A percentile compares a stretch with the other conserved stretches of the same genome.
Conservation (phyloP, 768 basidiomycete genomes). For the Coprinopsis sp. region DNA sequence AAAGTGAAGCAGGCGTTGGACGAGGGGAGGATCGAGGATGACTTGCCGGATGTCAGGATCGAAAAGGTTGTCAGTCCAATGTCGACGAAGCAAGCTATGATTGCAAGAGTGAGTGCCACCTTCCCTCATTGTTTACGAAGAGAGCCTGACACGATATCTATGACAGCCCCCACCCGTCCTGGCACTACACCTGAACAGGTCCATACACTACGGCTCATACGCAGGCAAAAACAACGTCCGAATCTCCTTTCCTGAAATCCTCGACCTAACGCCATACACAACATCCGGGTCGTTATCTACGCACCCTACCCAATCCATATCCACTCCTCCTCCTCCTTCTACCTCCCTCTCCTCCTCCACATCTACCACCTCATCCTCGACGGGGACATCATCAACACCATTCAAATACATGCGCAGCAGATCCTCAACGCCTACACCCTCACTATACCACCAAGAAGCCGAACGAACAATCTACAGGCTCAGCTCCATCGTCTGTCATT, state of each 20-base stretch:
- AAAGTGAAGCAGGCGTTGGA: slow-evolving; percentile 61
- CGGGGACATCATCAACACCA: slow-evolving; percentile 14
- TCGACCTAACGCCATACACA: slow-evolving; percentile 86
- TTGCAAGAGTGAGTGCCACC: slow-evolving; percentile 64
- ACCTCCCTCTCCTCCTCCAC: slow-evolving; percentile 15
- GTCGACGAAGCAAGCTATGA: slow-evolving; percentile 89
- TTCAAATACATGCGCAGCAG: slow-evolving; percentile 30
- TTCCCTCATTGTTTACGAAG: background rate
- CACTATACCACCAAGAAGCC: slow-evolving; percentile 35
- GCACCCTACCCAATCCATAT: slow-evolving; percentile 65
- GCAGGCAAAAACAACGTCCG: slow-evolving; percentile 82
- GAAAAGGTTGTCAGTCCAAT: slow-evolving; percentile 71
- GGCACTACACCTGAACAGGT: slow-evolving; percentile 88
- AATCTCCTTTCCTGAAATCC: slow-evolving; percentile 78
- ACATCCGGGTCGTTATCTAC: slow-evolving; percentile 77
- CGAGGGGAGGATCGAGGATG: slow-evolving; percentile 77
- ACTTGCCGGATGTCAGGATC: slow-evolving; percentile 72
- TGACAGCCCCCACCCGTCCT: slow-evolving; percentile 81
- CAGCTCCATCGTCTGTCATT: slow-evolving; percentile 85
- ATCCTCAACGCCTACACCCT: slow-evolving; percentile 53
- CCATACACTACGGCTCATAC: slow-evolving; percentile 70
- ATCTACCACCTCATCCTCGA: slow-evolving; percentile 20
- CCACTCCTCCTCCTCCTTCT: slow-evolving; percentile 48
- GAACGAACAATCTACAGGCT: slow-evolving; percentile 82
- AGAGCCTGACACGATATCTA: background rate